Percentiles rank a stretch among this genome's conserved stretches.
These are phyloP conservation scores for Cladobotryum protrusum DNA, from an alignment of 2,329 filamentous ascomycete genomes.

Conservation along the genomic window DNA sequence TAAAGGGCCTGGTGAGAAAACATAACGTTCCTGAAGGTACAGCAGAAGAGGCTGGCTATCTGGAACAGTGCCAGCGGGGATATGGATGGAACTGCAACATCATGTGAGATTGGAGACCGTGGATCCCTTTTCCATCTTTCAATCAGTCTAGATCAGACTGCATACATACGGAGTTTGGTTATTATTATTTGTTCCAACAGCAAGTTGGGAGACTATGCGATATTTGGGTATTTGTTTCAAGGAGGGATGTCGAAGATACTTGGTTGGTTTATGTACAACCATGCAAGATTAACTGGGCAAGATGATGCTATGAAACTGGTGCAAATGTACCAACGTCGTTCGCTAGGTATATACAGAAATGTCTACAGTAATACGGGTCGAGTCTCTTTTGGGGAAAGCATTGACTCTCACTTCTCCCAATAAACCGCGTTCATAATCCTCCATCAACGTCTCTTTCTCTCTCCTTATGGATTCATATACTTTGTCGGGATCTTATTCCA, in stretches of 20 bases:
- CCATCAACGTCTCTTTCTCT: too few species aligned
- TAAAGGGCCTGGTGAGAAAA: conserved; percentile 66
- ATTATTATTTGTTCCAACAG: not conserved
- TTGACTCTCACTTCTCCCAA: too few species aligned
- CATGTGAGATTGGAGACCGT: conserved; percentile 38
- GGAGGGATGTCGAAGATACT: not conserved
- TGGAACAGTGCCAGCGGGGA: conserved; percentile 58
- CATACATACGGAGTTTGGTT: not conserved
- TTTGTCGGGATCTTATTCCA: too few species aligned
- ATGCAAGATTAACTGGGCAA: not conserved
- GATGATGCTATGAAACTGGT: not conserved
- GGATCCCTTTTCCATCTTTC: not conserved
- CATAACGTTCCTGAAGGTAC: conserved; percentile 51
- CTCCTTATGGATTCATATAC: too few species aligned
- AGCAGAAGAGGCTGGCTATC: conserved; percentile 69
- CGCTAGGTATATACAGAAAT: not conserved
- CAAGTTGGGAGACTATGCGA: not conserved
- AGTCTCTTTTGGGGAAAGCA: too few species aligned
- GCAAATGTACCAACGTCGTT: not conserved
- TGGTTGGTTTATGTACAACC: not conserved
- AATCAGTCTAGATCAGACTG: not conserved
- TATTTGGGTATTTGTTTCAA: not conserved
- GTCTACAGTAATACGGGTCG: too few species aligned
- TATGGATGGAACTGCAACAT: conserved; percentile 44
- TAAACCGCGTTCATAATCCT: too few species aligned